Conservation (phyloP, 305 asterid species). For the Fraxinus angustifolia region DNA sequence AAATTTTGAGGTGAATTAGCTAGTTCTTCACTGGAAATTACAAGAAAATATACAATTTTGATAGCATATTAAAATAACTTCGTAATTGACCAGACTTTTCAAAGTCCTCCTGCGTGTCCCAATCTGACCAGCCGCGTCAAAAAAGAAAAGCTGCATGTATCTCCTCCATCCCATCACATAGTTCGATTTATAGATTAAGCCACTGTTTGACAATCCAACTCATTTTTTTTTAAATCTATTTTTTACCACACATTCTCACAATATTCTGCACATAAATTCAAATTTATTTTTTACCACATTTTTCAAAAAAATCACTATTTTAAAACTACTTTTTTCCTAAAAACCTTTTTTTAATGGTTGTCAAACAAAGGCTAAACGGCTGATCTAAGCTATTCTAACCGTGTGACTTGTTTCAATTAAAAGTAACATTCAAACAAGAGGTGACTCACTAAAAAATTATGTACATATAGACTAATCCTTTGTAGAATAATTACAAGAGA, state of each 20-base stretch:
- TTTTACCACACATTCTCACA: no score
- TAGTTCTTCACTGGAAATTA: not conserved
- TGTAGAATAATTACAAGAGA: not conserved
- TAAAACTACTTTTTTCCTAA: no score
- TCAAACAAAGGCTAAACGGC: no score
- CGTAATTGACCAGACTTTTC: not conserved
- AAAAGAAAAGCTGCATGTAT: not conserved
- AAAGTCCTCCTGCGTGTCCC: not conserved
- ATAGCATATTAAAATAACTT: not conserved
- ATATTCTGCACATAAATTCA: no score
- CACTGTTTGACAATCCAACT: no score
- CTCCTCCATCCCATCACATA: not conserved
- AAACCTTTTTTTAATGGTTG: no score
- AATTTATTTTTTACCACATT: no score
- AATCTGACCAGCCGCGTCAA: not conserved
- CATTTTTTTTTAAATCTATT: no score
- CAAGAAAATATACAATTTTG: not conserved
- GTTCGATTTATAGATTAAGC: no score
- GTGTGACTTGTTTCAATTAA: not conserved
- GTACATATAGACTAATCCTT: no score
- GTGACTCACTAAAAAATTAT: not conserved
- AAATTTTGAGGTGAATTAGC: not conserved
- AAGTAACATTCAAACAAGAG: not conserved
- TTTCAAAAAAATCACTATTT: no score
- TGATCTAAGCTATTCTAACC: no score